Percentiles rank a stretch among this genome's conserved stretches.
phyloP scores from a whole-genome alignment of 208 protist species.

The Crithidia sp. region DNA sequence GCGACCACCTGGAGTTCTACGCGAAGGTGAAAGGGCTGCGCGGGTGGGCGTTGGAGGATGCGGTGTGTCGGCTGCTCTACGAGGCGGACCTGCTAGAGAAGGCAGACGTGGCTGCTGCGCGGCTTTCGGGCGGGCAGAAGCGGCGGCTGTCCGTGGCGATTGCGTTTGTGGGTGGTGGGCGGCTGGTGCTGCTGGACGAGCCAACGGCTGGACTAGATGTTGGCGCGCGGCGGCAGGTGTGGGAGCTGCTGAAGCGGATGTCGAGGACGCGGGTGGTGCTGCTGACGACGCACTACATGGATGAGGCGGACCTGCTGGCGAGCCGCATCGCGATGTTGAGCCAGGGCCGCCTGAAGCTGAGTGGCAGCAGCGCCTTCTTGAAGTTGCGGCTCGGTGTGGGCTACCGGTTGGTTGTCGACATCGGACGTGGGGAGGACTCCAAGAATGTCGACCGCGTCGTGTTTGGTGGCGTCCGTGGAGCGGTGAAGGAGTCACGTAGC shows the following conservation, averaged over 20 bases:
- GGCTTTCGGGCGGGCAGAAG: conserved; percentile 85
- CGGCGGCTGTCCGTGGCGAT: conserved; percentile 85
- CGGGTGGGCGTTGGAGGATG: conserved; percentile 34
- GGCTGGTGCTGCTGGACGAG: conserved; percentile 88
- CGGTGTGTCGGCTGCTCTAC: conserved; percentile 46
- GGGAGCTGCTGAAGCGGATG: conserved; percentile 63
- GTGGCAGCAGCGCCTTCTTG: conserved; percentile 53
- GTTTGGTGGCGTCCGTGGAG: conserved; percentile 5
- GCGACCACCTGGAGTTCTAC: conserved; percentile 92
- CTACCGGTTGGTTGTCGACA: conserved; percentile 43
- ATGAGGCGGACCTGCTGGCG: neutral
- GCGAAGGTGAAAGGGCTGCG: conserved; percentile 83
- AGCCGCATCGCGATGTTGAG: conserved; percentile 90
- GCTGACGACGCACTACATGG: neutral
- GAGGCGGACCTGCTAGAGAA: conserved; percentile 69
- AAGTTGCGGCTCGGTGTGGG: conserved; percentile 57
- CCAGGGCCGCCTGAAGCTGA: conserved; percentile 44
- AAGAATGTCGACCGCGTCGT: conserved; percentile 22
- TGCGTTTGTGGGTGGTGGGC: conserved; percentile 77
- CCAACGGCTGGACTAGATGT: conserved; percentile 90
- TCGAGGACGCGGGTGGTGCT: conserved; percentile 23
- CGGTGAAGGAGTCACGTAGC: conserved; percentile 8
- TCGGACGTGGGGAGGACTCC: conserved; percentile 29
- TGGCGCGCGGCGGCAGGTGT: conserved; percentile 66
- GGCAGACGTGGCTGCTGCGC: conserved; percentile 23